These are phyloP conservation scores for Penicillium robsamsonii DNA, from an alignment of 495 filamentous ascomycete genomes.

Conservation along the genomic window DNA sequence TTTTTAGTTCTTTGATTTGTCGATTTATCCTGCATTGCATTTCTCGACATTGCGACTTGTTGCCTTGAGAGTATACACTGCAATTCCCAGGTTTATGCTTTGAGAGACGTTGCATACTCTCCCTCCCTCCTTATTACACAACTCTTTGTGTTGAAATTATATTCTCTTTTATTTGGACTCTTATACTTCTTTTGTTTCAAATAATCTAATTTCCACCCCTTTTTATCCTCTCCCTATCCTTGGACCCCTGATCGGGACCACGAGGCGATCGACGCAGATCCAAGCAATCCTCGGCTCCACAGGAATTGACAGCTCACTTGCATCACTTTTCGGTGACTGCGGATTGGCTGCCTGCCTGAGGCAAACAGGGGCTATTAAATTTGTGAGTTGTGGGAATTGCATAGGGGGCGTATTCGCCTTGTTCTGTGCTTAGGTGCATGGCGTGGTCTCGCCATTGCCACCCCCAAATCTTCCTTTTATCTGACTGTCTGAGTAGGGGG, in stretches of 20 bases:
- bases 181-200: not conserved
- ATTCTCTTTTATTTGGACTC: not conserved
- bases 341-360: conserved; percentile 37
- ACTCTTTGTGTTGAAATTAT: conserved; percentile 6
- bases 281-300: conserved; percentile 28
- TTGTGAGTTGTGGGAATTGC: conserved; percentile 16
- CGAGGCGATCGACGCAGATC: conserved; percentile 30
- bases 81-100: not conserved
- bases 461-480: conserved; percentile 3
- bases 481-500: conserved; percentile 9
- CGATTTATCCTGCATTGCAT: not conserved
- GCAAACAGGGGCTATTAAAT: conserved; percentile 25
- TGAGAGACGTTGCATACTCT: not conserved
- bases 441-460: conserved; percentile 14
- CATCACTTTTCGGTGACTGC: conserved; percentile 30
- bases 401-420: conserved; percentile 8
- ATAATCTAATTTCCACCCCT: not conserved
- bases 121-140: not conserved
- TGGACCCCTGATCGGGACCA: conserved; percentile 15
- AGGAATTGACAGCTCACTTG: conserved; percentile 34
- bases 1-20: conserved; percentile 13
- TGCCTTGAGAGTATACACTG: conserved; percentile 4
- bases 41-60: conserved; percentile 10
- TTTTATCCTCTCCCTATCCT: not conserved
- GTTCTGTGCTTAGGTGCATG: conserved; percentile 7